Evolutionary conservation across 2,329 filamentous ascomycete genomes (phyloP), one percentile per base, ranked within the genome.

Genomic region (Pseudocercospora pini-densiflorae): DNA sequence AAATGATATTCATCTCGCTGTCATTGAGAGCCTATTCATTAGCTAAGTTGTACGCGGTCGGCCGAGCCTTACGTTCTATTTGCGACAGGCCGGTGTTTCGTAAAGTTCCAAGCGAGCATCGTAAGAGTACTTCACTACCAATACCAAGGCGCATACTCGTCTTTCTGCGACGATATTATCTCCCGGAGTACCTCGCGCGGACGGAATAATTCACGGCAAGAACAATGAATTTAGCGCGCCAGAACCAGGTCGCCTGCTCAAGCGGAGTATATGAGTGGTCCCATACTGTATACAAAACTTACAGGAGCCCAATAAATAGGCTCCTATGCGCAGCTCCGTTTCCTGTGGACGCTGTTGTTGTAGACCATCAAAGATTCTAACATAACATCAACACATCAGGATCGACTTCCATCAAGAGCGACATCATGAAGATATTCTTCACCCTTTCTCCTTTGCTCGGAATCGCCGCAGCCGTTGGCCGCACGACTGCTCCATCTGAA

Each of bases 401-500:
- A 23, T 31, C 51, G 8, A 55, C 27, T 10, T n/a, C 8, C 10
- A 19, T 4, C 12, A 19, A 12, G 21, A 33, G 16, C 9, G 64
- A 19, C 14, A 66, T 59, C 57, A 69, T 71, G 65, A 64, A 66
- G 31, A 36, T 43, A 24, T 27, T 68, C 23, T 10, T 33, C 27
- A 33, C 60, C 57, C 40, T 70, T 61, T 31, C 64, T 54, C 54
- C 68, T 45, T 63, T 72, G 29, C 21, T 68, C 23, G 54, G 61
- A n/a, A 51, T 73, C 9, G 72, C 64, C 5, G 64, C 70, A 27
- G 71, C 73, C 14, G 77, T 75, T 23, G 74, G 74, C 53, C 78
- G 83, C 51, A 84, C 81, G 7, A 77, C 79, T 24, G 75, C 84
- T 16, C 86, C 86, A 2, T 72, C 79, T 2, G 86, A 85, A 27